These are phyloP conservation scores for Lablab purpureus DNA, from an alignment of 306 rosid genomes.

Conservation along the genomic window DNA sequence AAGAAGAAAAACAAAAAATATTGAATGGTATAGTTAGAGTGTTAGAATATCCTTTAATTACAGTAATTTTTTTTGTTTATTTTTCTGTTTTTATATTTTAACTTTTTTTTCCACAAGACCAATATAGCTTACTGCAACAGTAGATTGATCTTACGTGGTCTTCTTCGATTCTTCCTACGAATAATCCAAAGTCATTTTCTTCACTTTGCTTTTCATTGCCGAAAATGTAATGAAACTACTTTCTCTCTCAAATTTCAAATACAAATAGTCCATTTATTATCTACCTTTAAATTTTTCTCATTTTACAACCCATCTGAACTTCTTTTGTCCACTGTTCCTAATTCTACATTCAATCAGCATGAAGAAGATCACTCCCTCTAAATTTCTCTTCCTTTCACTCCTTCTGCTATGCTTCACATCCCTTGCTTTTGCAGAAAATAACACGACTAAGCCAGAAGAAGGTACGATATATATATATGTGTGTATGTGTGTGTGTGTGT, in stretches of 20 bases:
- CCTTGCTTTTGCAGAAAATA: neutral
- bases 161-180: neutral
- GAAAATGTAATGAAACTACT: neutral
- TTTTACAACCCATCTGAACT: neutral
- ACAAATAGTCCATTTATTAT: neutral
- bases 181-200: no score
- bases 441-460: constrained; percentile 10
- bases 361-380: constrained; percentile 2
- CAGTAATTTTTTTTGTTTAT: neutral
- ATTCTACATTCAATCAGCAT: neutral
- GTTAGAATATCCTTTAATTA: no score
- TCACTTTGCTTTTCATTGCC: neutral
- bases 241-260: neutral
- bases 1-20: no score
- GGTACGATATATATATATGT: neutral
- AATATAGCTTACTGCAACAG: no score
- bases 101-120: neutral
- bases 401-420: constrained; percentile 5
- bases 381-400: constrained; percentile 19
- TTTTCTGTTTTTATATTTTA: neutral
- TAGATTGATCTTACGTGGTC: no score
- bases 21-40: no score
- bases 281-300: neutral
- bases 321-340: neutral
- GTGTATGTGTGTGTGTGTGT: neutral